Base-by-base conservation (phyloP, 805 yeast species). In the Yarrowia keelungensis region DNA sequence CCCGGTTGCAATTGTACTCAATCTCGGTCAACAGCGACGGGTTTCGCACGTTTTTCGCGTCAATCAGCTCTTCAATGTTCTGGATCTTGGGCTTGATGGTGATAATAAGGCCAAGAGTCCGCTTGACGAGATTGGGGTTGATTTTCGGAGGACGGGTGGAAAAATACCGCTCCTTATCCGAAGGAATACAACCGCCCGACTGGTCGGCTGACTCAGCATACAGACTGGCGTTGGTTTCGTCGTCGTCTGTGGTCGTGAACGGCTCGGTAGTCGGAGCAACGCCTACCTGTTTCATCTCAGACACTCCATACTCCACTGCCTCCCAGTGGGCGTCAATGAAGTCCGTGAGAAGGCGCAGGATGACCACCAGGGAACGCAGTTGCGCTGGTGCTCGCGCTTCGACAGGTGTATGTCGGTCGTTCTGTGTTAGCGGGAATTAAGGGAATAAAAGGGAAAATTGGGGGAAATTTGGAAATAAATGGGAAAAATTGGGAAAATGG, bases 241-340 rank as follows among this genome's bases (percentile, higher is more conserved):
- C 51, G 46, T 50, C 61, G 15, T 65, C 68, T 11, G 68, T 35
- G 15, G 50, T n/a, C 0, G 49, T 3, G 19, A 42, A 45, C 11
- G 49, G 47, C 5, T 36, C 58, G 4, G 47, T 22, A 0, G 47
- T 9, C 8, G 45, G 41, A 4, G 47, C 49, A 1, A 41, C 42
- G 1, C 61, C 45, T 8, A 38, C 42, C 14, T 41, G 50, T 16
- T 65, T 53, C 42, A 35, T 42, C n/a, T 51, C 68, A 1, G 42
- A 35, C 12, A 51, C 61, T 5, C 50, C 61, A 9, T 42, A 45
- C 15, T 53, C 61, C 22, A 45, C 51, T 9, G 59, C 59, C 22
- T 65, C 51, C 68, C 68, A 65, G 49, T 65, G 51, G 12, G 50
- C 50, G 38, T 53, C 61, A n/a, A 65, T 53, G 16, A 65, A 65